A percentile compares a stretch with the other conserved stretches of the same genome.
phyloP scores from a whole-genome alignment of 495 filamentous ascomycete genomes.

The Aspergillus avenaceus region DNA sequence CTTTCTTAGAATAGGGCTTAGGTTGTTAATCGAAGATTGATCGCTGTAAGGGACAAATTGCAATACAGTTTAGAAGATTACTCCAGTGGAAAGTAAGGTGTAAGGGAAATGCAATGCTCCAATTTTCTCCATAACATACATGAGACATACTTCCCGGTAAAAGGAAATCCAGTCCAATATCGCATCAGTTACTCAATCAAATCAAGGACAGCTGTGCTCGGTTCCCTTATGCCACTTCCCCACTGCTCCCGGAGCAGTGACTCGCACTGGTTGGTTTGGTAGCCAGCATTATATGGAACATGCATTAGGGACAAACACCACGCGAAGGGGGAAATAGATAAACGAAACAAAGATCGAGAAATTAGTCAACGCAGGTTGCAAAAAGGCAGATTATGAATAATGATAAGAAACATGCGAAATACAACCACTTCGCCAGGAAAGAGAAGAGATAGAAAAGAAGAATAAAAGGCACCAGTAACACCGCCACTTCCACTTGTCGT shows the following conservation, averaged over 20 bases:
- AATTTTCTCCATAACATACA: conserved; percentile 30
- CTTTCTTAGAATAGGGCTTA: no score
- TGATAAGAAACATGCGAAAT: conserved; percentile 9
- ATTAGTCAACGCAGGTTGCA: conserved; percentile 18
- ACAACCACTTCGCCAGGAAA: conserved; percentile 25
- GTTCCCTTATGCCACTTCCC: not conserved
- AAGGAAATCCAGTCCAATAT: conserved; percentile 13
- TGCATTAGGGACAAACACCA: conserved; percentile 1
- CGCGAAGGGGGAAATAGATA: conserved; percentile 15
- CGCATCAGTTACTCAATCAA: conserved; percentile 13
- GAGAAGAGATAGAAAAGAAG: conserved; percentile 20
- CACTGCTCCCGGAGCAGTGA: conserved; percentile 16
- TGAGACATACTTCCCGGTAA: conserved; percentile 17
- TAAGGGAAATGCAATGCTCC: conserved; percentile 9
- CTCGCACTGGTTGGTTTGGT: conserved; percentile 2
- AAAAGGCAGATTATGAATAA: conserved; percentile 20
- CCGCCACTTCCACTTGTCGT: conserved; percentile 41
- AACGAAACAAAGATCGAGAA: conserved; percentile 8
- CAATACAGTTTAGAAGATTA: no score
- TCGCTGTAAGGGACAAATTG: no score
- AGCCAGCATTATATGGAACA: not conserved
- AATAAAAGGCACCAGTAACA: conserved; percentile 45
- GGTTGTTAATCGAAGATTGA: no score
- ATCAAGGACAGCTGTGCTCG: conserved; percentile 1
- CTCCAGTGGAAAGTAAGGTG: not conserved